Percentiles rank a stretch among this genome's conserved stretches.
Conservation (phyloP, 148 eudicot genomes). For the Cornus kousa region DNA sequence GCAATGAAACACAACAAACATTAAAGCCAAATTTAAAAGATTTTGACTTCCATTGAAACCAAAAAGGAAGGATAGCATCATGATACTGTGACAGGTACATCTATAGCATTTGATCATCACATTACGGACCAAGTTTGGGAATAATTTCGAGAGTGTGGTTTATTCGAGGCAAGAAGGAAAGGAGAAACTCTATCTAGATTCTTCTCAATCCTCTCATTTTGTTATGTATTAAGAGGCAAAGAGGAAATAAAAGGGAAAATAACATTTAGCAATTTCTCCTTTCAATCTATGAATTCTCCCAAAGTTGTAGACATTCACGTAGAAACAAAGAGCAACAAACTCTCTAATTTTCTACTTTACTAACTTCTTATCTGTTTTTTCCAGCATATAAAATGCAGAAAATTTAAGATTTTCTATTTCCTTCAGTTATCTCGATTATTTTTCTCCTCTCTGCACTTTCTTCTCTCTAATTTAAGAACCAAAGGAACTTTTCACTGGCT, state of each 20-base stretch:
- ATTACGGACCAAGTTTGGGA: background rate
- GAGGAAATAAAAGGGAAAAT: no score
- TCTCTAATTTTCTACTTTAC: background rate
- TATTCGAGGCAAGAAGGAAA: no score
- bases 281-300: no score
- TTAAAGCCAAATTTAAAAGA: background rate
- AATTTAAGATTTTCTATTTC: background rate
- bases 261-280: no score
- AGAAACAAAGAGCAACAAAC: no score
- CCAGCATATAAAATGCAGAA: background rate
- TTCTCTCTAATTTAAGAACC: background rate
- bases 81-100: background rate
- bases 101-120: background rate
- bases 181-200: no score
- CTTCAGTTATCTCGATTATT: background rate
- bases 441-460: background rate
- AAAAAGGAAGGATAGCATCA: background rate
- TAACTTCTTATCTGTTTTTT: background rate
- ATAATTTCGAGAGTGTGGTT: background rate
- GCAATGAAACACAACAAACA: conserved; percentile 8
- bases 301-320: no score
- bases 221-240: no score
- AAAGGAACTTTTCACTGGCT: background rate
- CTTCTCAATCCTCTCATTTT: no score
- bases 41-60: background rate